Evolutionary conservation across 805 yeast species (phyloP), one percentile per base, ranked within the genome.

Genomic region (Sugiyamaella qingdaonensis): DNA sequence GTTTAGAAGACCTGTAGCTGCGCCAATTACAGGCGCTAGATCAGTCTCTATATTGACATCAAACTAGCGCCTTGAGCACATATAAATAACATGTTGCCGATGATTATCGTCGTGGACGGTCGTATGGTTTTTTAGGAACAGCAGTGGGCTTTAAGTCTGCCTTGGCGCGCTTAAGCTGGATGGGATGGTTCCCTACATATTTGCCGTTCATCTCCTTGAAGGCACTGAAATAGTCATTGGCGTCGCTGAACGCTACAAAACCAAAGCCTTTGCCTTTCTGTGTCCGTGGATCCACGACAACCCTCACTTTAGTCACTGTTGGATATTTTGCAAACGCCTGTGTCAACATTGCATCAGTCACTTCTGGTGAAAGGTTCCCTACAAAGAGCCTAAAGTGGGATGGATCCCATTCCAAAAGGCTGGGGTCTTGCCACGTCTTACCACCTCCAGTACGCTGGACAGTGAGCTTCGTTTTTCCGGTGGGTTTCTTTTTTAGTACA

Each of bases 171-270:
- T 84, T 82, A 64, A 86, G 68, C 53, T 78, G 83, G 27, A 86
- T 81, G 0, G 94, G 94, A 61, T 84, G 84, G 60, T 75, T 79
- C 1, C 94, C 95, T 46, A 87, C 76, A 59, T 84, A 85, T 62
- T 85, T 84, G 24, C 88, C 88, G 63, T 86, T 84, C 82, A 85
- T 78, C 61, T 84, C 88, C 63, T 81, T 83, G 68, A 84, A 86
- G 2, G 91, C 89, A 49, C 72, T 69, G 51, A 86, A 71, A 60
- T 84, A 86, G 62, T 86, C 92, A 18, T 81, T 80, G 0, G 91
- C 68, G 55, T 76, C 77, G 2, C 70, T 72, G 65, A 87, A 86
- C 4, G 88, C 81, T 11, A 86, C 85, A 66, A 86, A 87, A 7
- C 90, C 95, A 64, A 72, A 87, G 2, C 95, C 94, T 63, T 79